phyloP scores from a whole-genome alignment of 1,284 basidiomycete genomes.

The Neonothopanus nambi region DNA sequence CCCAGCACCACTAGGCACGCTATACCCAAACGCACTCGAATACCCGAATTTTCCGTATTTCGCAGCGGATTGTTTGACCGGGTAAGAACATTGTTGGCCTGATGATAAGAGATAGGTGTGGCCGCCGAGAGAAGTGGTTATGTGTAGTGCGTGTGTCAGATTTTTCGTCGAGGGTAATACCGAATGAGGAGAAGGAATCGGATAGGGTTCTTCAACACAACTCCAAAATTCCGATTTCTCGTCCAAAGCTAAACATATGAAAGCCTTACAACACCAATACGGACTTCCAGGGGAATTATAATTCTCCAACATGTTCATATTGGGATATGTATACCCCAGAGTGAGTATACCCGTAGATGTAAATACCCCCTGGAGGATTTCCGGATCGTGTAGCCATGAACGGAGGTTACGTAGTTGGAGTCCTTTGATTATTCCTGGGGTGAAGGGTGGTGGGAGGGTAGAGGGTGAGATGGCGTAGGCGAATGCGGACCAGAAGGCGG shows the following conservation, averaged over 20 bases:
- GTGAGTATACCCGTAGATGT: conserved; percentile 69
- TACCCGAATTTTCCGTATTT: conserved; percentile 82
- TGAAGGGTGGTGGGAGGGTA: conserved; percentile 61
- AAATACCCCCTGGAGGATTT: conserved; percentile 39
- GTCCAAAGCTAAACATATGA: conserved; percentile 66
- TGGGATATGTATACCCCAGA: conserved; percentile 74
- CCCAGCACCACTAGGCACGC: conserved; percentile 64
- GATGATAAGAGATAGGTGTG: conserved; percentile 76
- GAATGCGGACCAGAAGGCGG: conserved; percentile 77
- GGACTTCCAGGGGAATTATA: conserved; percentile 82
- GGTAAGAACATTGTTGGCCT: conserved; percentile 78
- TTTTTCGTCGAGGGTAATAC: conserved; percentile 64
- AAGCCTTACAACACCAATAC: conserved; percentile 83
- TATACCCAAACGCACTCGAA: conserved; percentile 75
- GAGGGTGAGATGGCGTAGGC: background rate
- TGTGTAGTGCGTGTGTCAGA: conserved; percentile 67
- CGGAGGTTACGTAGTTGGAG: conserved; percentile 75
- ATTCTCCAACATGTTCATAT: conserved; percentile 76
- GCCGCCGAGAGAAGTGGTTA: conserved; percentile 59
- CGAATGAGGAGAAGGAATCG: conserved; percentile 82
- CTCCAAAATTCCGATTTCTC: conserved; percentile 73
- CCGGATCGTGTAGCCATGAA: conserved; percentile 65
- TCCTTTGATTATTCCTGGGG: conserved; percentile 76
- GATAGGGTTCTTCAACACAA: conserved; percentile 73
- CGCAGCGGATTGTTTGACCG: conserved; percentile 74